These are phyloP conservation scores for Phytophthora aleatoria DNA, from an alignment of 352 stramenopile species.

Conservation along the genomic window DNA sequence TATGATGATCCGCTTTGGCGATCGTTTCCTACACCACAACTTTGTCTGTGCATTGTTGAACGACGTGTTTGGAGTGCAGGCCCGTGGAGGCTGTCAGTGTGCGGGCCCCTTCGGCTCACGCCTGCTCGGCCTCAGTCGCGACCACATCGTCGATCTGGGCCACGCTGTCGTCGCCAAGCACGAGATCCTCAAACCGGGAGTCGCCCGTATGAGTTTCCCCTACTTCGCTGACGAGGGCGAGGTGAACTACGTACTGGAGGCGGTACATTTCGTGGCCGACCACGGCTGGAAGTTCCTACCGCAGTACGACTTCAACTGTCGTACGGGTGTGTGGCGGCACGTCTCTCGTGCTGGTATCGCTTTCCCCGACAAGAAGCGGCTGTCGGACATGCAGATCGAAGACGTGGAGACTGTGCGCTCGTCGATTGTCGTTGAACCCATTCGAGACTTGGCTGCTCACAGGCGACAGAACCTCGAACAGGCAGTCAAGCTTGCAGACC, in stretches of 20 bases:
- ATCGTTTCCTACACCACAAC: conserved; percentile 97
- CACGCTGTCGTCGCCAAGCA: conserved; percentile 87
- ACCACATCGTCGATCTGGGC: conserved; percentile 73
- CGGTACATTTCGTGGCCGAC: conserved; percentile 93
- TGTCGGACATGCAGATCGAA: conserved; percentile 24
- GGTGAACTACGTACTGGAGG: conserved; percentile 93
- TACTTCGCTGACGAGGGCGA: conserved; percentile 85
- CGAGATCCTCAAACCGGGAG: conserved; percentile 95
- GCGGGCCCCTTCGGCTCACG: conserved; percentile 94
- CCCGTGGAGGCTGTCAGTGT: conserved; percentile 66
- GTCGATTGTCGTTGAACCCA: conserved; percentile 6
- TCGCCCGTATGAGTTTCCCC: conserved; percentile 93
- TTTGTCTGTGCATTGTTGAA: conserved; percentile 98
- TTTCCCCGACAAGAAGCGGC: conserved; percentile 27
- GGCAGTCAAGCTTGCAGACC: conserved; percentile 21
- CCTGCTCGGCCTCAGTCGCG: conserved; percentile 90
- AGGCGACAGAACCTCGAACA: conserved; percentile 27
- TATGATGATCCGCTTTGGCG: conserved; percentile 90
- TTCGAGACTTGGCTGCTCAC: conserved; percentile 22
- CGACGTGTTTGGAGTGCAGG: conserved; percentile 96
- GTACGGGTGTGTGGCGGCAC: conserved; percentile 93
- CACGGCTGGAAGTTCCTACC: conserved; percentile 94
- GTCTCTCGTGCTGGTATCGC: conserved; percentile 17
- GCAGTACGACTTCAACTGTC: conserved; percentile 94
- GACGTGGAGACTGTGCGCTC: conserved; percentile 9